Evolutionary conservation across 176 grass and related monocot genomes (phyloP), one percentile per base, ranked within the genome.

Genomic region (Cocos nucifera): DNA sequence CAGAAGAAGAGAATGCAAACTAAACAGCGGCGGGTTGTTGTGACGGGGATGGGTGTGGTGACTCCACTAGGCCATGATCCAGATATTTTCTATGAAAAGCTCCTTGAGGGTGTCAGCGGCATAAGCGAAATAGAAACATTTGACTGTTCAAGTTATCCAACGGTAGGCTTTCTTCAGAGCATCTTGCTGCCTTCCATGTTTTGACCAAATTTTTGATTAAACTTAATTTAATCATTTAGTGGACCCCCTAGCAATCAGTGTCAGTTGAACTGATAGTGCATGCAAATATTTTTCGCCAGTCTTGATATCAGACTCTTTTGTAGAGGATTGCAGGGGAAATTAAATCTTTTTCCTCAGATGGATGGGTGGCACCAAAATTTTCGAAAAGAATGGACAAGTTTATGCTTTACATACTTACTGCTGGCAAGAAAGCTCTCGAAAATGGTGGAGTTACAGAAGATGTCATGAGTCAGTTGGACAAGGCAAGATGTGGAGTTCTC

Each of bases 321-420:
- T 73, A 98, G 94, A 93, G 94, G 86, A 98, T 98, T 69, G 94
- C 88, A 52, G 94, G 88, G 63, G 94, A 98, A 69, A 98, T 98
- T 58, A 93, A 98, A 78, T 89, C 88, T 1, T 89, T 98, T 70
- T 89, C 88, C 30, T 71, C 82, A 6, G 94, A 98, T 26, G 88
- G 94, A 53, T 98, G 85, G 67, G 94, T 98, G 18, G 76, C 54
- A 58, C 94, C 94, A 50, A 98, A 98, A 81, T 76, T 98, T 64
- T 76, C 84, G 22, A 98, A 76, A 65, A 64, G 94, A 65, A 85
- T 98, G 88, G 94, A 98, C 74, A 98, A 93, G 66, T 98, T 98
- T 80, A 98, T 98, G 94, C 77, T 98, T 48, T 98, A 98, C 58
- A 64, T 93, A 54, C 83, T 98, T 66, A 98, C 79, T 60, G 94